A percentile compares a stretch with the other conserved stretches of the same genome.
Conservation (phyloP, 2,329 filamentous ascomycete genomes). For the Fusarium compactum region DNA sequence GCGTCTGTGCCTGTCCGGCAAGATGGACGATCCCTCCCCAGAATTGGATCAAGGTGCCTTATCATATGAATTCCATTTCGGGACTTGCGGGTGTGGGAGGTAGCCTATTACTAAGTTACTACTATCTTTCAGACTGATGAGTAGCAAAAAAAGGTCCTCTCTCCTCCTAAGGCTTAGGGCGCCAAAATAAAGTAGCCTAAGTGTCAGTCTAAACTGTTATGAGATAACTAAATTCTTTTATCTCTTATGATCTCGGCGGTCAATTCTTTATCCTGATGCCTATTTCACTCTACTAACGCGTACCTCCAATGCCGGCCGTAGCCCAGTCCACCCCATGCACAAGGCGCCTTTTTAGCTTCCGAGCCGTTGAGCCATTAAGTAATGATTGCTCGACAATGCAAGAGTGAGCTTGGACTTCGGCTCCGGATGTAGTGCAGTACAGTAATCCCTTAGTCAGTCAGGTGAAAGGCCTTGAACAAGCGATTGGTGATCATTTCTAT, state of each 20-base stretch:
- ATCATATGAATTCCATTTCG: slow-evolving; percentile 1
- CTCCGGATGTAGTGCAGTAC: slow-evolving; percentile 3
- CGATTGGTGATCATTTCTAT: background rate
- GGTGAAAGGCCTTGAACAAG: background rate
- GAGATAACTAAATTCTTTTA: background rate
- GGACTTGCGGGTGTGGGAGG: slow-evolving; percentile 7
- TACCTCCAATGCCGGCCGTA: background rate
- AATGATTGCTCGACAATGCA: slow-evolving; percentile 8
- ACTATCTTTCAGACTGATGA: background rate
- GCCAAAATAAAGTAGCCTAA: background rate
- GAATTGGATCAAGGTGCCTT: slow-evolving; percentile 25
- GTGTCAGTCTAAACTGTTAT: background rate
- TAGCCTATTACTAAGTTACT: background rate
- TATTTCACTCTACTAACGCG: background rate
- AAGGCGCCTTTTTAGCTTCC: slow-evolving; percentile 33
- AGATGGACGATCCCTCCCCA: slow-evolving; percentile 42
- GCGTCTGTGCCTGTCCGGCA: slow-evolving; percentile 7
- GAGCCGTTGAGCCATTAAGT: slow-evolving; percentile 34
- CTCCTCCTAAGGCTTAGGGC: background rate
- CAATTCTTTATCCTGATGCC: background rate
- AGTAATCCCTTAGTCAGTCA: slow-evolving; percentile 3
- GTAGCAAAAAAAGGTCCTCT: background rate
- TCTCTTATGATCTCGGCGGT: background rate
- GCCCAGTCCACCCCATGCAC: slow-evolving; percentile 1
- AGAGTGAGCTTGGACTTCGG: slow-evolving; percentile 19